Base-by-base conservation (phyloP, 495 filamentous ascomycete genomes). In the Terfezia claveryi region DNA sequence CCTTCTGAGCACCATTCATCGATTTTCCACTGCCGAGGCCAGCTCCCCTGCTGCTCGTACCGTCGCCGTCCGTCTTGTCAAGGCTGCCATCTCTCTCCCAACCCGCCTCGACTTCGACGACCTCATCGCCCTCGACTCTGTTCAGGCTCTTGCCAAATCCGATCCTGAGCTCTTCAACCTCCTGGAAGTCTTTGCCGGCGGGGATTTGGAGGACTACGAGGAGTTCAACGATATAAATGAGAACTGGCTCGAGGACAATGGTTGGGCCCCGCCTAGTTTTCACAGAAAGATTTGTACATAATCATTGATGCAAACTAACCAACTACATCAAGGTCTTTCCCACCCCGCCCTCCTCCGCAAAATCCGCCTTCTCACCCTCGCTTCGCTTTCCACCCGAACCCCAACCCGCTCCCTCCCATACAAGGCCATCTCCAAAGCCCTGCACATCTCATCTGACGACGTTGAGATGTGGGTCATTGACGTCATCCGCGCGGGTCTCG, bases 401-500 rank as follows among this genome's bases (percentile, higher is more conserved):
- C 78, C 80, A 14, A 85, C 78, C 59, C 81, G 87, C 56, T 83
- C 86, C 54, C 77, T 98, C 44, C 80, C 87, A 37, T 98, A 98
- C 70, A 73, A 72, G 58, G 74, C 76, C 56, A 94, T 98, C 62
- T 76, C 82, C 46, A 78, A 81, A 56, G 79, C 85, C 6, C 77
- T 98, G 38, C 81, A 88, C 67, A 79, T 98, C 44, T 78, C 83
- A 16, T 59, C 66, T 32, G 80, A 82, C 55, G 86, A 95, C 50
- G 85, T 94, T 10, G 91, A 98, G 74, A 82, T 87, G 75, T 98
- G 91, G 91, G 82, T 94, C 53, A 98, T 98, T 59, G 92, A 98
- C 68, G 86, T 89, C 52, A 94, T 98, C 69, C 83, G 92, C 44
- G 85, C 87, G 44, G 84, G 85, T 37, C 80, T 98, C 17, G 83